phyloP scores from a whole-genome alignment of 148 eudicot genomes.

The Amaranthus palmeri region DNA sequence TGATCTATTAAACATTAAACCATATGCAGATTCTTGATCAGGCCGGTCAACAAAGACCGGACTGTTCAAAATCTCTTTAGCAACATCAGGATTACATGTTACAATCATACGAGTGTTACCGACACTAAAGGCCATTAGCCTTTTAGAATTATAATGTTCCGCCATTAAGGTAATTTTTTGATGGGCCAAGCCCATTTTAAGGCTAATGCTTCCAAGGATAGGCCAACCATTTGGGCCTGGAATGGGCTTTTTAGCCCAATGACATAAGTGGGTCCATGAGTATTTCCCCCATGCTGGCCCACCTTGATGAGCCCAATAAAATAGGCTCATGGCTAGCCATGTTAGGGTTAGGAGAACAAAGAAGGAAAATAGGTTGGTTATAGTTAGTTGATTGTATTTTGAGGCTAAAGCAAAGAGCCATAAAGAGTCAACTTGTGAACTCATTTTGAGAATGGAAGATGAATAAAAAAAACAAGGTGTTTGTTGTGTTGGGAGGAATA shows the following conservation, averaged over 20 bases:
- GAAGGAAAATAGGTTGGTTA: slow-evolving; percentile 17
- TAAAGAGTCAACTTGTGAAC: slow-evolving; percentile 40
- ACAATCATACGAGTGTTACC: slow-evolving; percentile 67
- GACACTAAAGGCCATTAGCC: slow-evolving; percentile 69
- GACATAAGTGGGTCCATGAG: slow-evolving; percentile 12
- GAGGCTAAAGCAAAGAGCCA: slow-evolving; percentile 58
- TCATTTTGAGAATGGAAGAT: slow-evolving; percentile 17
- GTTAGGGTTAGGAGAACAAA: slow-evolving; percentile 9
- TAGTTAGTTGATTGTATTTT: slow-evolving; percentile 41
- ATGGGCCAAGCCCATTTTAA: slow-evolving; percentile 66
- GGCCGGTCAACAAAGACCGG: slow-evolving; percentile 71
- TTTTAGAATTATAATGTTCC: slow-evolving; percentile 27
- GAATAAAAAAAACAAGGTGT: background rate
- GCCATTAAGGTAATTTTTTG: slow-evolving; percentile 50
- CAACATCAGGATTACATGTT: slow-evolving; percentile 57
- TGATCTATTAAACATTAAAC: slow-evolving; percentile 67
- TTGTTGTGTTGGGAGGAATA: background rate
- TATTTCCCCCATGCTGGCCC: slow-evolving; percentile 85
- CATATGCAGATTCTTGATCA: slow-evolving; percentile 66
- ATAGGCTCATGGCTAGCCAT: slow-evolving; percentile 41
- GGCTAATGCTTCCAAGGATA: slow-evolving; percentile 54
- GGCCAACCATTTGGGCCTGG: slow-evolving; percentile 72
- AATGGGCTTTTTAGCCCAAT: slow-evolving; percentile 27
- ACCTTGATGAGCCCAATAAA: slow-evolving; percentile 63
- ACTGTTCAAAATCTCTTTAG: slow-evolving; percentile 61